Evolutionary conservation across 2,329 filamentous ascomycete species (phyloP).

Genomic region (Talaromyces rugulosus): DNA sequence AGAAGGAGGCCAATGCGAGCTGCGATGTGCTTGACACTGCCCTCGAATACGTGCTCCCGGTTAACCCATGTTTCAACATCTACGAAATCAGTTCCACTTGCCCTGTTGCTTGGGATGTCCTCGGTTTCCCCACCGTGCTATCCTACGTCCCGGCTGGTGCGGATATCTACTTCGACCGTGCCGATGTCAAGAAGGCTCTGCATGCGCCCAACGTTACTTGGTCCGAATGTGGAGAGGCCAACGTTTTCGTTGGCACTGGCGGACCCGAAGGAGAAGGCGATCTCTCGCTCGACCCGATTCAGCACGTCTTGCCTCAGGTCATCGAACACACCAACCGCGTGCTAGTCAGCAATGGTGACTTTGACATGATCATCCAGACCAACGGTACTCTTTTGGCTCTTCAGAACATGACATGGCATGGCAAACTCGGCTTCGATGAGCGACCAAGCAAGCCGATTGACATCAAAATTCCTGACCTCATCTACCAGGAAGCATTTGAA

Average conservation of each 20-base stretch:
- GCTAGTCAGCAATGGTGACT: slow-evolving; percentile 66
- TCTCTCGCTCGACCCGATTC: slow-evolving; percentile 49
- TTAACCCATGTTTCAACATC: slow-evolving; percentile 76
- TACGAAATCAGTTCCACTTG: slow-evolving; percentile 72
- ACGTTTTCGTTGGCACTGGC: slow-evolving; percentile 44
- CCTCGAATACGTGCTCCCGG: slow-evolving; percentile 46
- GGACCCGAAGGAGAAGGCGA: slow-evolving; percentile 33
- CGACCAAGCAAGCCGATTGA: slow-evolving; percentile 43
- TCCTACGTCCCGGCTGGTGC: slow-evolving; percentile 60
- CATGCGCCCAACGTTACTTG: slow-evolving; percentile 47
- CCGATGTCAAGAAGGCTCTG: slow-evolving; percentile 65
- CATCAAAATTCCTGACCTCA: slow-evolving; percentile 46
- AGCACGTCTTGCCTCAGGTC: slow-evolving; percentile 43
- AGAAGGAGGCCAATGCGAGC: slow-evolving; percentile 43
- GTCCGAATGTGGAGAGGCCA: slow-evolving; percentile 30
- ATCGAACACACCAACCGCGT: slow-evolving; percentile 61
- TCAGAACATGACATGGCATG: slow-evolving; percentile 79
- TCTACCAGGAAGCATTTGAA: slow-evolving; percentile 47
- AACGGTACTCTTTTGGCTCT: slow-evolving; percentile 69
- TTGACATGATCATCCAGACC: slow-evolving; percentile 64
- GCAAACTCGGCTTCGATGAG: slow-evolving; percentile 63
- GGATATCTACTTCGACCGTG: slow-evolving; percentile 65
- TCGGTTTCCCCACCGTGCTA: slow-evolving; percentile 56
- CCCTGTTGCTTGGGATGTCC: slow-evolving; percentile 64
- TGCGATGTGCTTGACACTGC: slow-evolving; percentile 60